Evolutionary conservation across 2,329 filamentous ascomycete species (phyloP).

Genomic region (Colletotrichum liaoningense): DNA sequence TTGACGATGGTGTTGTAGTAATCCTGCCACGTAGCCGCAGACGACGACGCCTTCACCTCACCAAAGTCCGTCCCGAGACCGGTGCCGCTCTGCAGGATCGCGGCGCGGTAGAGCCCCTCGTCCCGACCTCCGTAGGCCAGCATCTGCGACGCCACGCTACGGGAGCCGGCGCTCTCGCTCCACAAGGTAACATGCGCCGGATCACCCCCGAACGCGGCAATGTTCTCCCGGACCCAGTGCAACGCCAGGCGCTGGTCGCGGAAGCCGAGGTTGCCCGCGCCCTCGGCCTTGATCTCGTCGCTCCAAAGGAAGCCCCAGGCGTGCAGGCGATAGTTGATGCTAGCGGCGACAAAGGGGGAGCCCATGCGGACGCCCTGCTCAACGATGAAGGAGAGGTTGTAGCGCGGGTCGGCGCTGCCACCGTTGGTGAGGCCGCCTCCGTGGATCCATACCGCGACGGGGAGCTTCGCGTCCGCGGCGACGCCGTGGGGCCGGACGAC

Average conservation of each 20-base stretch:
- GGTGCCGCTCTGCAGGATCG: conserved; percentile 61
- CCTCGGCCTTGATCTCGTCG: conserved; percentile 52
- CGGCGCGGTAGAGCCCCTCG: conserved; percentile 64
- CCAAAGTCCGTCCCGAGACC: conserved; percentile 51
- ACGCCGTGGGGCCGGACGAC: conserved; percentile 41
- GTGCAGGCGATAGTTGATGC: conserved; percentile 62
- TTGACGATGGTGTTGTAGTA: conserved; percentile 32
- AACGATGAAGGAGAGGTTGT: conserved; percentile 72
- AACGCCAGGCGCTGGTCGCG: conserved; percentile 62
- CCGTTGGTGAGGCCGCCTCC: conserved; percentile 46
- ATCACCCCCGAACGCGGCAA: conserved; percentile 60
- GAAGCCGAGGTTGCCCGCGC: conserved; percentile 62
- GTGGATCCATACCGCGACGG: conserved; percentile 71
- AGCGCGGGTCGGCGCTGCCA: conserved; percentile 56
- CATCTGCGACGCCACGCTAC: conserved; percentile 61
- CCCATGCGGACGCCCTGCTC: conserved; percentile 56
- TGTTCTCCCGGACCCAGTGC: conserved; percentile 63
- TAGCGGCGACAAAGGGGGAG: conserved; percentile 62
- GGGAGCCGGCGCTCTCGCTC: conserved; percentile 65
- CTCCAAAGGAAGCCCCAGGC: conserved; percentile 65
- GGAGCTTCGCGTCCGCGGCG: conserved; percentile 55
- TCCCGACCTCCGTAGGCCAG: conserved; percentile 64
- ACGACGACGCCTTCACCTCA: conserved; percentile 35
- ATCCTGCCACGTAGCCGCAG: conserved; percentile 32
- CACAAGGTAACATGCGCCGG: conserved; percentile 60